Percentiles rank a stretch among this genome's conserved stretches.
phyloP scores from a whole-genome alignment of 148 eudicot genomes.

The Dianthus caryophyllus region DNA sequence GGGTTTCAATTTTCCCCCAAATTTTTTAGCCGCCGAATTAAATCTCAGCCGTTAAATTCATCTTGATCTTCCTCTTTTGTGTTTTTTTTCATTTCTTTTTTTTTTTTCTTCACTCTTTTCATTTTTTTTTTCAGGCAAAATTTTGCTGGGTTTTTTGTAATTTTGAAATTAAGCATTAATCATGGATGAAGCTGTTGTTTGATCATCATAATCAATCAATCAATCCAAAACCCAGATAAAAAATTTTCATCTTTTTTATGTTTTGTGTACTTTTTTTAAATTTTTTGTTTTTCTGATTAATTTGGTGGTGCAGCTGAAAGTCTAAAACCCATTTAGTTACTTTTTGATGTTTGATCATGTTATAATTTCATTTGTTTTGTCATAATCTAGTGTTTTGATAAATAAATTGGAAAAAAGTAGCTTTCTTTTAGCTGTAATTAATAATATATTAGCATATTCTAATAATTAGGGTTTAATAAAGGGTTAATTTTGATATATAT shows the following conservation, averaged over 20 bases:
- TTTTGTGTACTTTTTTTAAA: conserved; percentile 10
- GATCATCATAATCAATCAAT: conserved; percentile 23
- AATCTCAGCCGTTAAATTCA: conserved; percentile 23
- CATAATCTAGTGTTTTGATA: background rate
- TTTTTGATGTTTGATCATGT: conserved; percentile 22
- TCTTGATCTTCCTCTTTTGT: background rate
- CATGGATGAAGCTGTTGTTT: conserved; percentile 24
- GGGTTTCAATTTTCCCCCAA: conserved; percentile 19
- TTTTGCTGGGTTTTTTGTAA: background rate
- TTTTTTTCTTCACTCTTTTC: background rate
- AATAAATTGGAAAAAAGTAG: conserved; percentile 3
- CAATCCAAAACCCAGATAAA: conserved; percentile 27
- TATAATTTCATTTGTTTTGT: conserved; percentile 6
- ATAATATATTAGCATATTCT: conserved; percentile 3
- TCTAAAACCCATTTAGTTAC: conserved; percentile 13
- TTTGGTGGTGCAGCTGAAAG: too few species aligned
- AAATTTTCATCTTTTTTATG: conserved; percentile 3
- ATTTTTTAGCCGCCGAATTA: conserved; percentile 30
- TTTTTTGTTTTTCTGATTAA: too few species aligned
- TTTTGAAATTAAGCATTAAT: background rate
- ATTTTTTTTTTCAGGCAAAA: background rate
- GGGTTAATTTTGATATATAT: background rate
- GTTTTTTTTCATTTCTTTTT: conserved; percentile 1
- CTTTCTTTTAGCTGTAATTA: conserved; percentile 19
- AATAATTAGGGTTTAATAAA: conserved; percentile 6